Evolutionary conservation across 2,329 filamentous ascomycete genomes (phyloP), one percentile per base, ranked within the genome.

Genomic region (Pseudocercospora fuligena): DNA sequence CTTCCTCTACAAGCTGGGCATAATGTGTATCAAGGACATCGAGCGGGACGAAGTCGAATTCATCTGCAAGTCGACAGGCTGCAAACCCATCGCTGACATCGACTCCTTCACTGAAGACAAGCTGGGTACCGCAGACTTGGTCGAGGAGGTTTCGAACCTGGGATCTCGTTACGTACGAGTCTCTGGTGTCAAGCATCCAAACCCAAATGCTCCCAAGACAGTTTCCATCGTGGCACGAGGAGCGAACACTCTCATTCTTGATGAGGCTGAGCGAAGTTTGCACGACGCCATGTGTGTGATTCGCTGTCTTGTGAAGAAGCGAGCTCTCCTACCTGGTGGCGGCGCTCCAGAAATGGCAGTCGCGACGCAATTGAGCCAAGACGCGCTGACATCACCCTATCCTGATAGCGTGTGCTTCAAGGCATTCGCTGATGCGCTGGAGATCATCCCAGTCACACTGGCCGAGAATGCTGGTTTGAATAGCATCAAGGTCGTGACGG

Each of bases 31-130:
- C 81, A 99, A 98, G 86, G 95, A 99, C 73, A 97, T 99, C 75
- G 95, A 99, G 85, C 90, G 95, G 70, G 95, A 99, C 77, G 95
- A 99, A 82, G 93, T 99, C 67, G 95, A 99, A 81, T 99, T 99
- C 82, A 92, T 99, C 80, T 98, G 94, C 92, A 99, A 98, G 84
- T 97, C 92, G 69, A 97, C 94, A 40, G 95, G 95, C 75, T 99
- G 95, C 89, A 99, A 99, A 84, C 95, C 95, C 60, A 95, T 99
- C 77, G 95, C 95, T 74, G 96, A 99, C 78, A 92, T 99, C 76
- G 95, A 99, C 81, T 97, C 94, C 12, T 99, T 99, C 83, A 95
- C 93, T 19, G 95, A 99, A 82, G 95, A 99, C 82, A 99, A 98
- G 85, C 89, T 99, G 63, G 95, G 94, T 71, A 91, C 89, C 49